Evolutionary conservation across 805 yeast genomes (phyloP).

Genomic region (Myxozyma udenii): DNA sequence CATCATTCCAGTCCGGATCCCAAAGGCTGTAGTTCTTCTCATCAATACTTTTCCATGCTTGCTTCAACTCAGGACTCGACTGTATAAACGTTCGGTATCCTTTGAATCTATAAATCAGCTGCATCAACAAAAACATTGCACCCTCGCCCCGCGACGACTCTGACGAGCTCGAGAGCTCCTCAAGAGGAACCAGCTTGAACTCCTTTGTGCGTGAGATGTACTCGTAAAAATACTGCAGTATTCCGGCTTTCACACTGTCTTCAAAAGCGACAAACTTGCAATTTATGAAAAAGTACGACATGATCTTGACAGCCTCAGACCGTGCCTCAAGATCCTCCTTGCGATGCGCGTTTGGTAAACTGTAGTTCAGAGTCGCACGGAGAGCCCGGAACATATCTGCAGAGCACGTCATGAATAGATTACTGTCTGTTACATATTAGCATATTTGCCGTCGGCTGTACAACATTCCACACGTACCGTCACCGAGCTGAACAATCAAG

Average conservation of each 20-base stretch:
- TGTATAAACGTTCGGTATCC: not conserved
- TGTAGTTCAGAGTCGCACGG: not conserved
- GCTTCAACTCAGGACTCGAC: not conserved
- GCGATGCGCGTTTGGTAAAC: conserved; percentile 1
- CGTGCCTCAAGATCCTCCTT: conserved; percentile 10
- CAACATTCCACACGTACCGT: no score
- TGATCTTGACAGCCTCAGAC: conserved; percentile 3
- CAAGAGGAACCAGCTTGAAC: conserved; percentile 1
- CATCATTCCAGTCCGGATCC: no score
- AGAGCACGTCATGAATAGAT: not conserved
- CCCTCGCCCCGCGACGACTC: conserved; percentile 5
- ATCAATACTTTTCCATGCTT: conserved; percentile 12
- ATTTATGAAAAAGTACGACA: conserved; percentile 7
- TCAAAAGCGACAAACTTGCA: not conserved
- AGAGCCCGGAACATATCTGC: conserved; percentile 2
- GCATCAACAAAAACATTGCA: conserved; percentile 12
- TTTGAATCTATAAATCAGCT: not conserved
- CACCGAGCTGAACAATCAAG: not conserved
- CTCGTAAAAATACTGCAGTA: conserved; percentile 10
- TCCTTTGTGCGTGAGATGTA: conserved; percentile 1
- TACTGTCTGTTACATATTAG: no score
- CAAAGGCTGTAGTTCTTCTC: no score
- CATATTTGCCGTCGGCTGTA: no score
- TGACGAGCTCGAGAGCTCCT: conserved; percentile 4
- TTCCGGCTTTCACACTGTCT: not conserved